Evolutionary conservation across 495 filamentous ascomycete genomes (phyloP), one percentile per base, ranked within the genome.

Genomic region (Astrothelium subdiscretum): DNA sequence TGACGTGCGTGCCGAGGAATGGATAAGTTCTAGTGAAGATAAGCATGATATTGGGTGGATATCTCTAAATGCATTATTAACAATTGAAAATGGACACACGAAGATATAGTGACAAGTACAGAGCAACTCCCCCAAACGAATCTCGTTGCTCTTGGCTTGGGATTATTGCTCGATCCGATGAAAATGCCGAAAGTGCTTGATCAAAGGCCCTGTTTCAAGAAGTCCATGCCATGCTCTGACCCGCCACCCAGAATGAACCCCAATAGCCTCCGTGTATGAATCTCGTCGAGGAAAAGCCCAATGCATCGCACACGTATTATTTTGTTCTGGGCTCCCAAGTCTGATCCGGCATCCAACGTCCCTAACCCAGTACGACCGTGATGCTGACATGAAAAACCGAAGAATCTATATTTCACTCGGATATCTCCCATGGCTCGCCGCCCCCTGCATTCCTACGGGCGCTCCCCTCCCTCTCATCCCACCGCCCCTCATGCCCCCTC

Each of bases 401-500:
- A 8, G 2, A 54, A 6, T 24, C 15, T 4, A 54, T 6, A 65
- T 48, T 31, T 67, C 65, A 32, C 65, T 69, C 31, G 67, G 67
- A 65, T 69, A 69, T 59, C 67, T 60, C 22, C 67, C 67, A 29
- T 38, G 18, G 42, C 35, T 64, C 43, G 42, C 51, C 62, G 32
- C 51, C 11, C 32, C 48, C 18, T 18, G 6, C 52, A 43, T 20
- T 40, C 38, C 44, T 42, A 22, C 43, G 0, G 35, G 15, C 24
- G 58, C 32, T 10, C 60, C 43, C 27, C 48, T 15, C 43, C 65
- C 62, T 51, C 40, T 31, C 32, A 32, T 0, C 10, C 54, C 57
- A 3, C 58, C 18, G 2, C 62, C 54, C 64, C 60, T 24, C 59
- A 59, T 8, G 24, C 26, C 3, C 40, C 59, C 13, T 29, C 26